Percentiles rank a stretch among this genome's conserved stretches.
Conservation (phyloP, 2,329 filamentous ascomycete genomes). For the Claviceps citrina region DNA sequence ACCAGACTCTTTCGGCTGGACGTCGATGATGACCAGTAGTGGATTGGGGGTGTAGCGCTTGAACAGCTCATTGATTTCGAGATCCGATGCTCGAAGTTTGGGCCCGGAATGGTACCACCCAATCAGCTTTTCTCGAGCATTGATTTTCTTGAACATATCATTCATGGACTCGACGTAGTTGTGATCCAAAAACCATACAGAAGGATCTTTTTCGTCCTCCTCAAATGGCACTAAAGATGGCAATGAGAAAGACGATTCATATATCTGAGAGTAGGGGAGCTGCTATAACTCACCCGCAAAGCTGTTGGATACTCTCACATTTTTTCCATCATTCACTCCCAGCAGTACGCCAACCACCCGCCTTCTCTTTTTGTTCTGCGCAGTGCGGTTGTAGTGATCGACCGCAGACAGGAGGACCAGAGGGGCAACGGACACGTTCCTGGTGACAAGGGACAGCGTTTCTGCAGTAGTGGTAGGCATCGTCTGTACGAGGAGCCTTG, state of each 20-base stretch:
- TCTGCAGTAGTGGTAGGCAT: constrained; percentile 97
- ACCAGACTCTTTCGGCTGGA: constrained; percentile 93
- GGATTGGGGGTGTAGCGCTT: constrained; percentile 97
- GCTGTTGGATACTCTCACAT: constrained; percentile 94
- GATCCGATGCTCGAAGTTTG: constrained; percentile 87
- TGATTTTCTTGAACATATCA: constrained; percentile 99
- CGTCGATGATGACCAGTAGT: constrained; percentile 91
- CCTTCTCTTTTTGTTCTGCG: constrained; percentile 68
- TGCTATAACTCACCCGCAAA: constrained; percentile 58
- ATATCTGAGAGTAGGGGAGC: not conserved
- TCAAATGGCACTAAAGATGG: constrained; percentile 70
- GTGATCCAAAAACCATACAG: constrained; percentile 98
- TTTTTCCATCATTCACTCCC: constrained; percentile 91
- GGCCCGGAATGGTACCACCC: constrained; percentile 99
- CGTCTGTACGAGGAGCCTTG: constrained; percentile 18
- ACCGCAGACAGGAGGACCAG: constrained; percentile 94
- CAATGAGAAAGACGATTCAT: constrained; percentile 6
- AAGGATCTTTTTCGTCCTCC: constrained; percentile 96
- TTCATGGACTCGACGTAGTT: constrained; percentile 99
- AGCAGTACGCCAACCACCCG: constrained; percentile 89
- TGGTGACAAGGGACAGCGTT: constrained; percentile 83
- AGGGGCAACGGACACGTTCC: constrained; percentile 91
- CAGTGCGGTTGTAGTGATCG: constrained; percentile 93
- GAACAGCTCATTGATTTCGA: constrained; percentile 99
- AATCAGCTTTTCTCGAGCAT: constrained; percentile 95